These are phyloP conservation scores for Pseudodiploospora longispora DNA, from an alignment of 2,329 filamentous ascomycete species.

Conservation along the genomic window DNA sequence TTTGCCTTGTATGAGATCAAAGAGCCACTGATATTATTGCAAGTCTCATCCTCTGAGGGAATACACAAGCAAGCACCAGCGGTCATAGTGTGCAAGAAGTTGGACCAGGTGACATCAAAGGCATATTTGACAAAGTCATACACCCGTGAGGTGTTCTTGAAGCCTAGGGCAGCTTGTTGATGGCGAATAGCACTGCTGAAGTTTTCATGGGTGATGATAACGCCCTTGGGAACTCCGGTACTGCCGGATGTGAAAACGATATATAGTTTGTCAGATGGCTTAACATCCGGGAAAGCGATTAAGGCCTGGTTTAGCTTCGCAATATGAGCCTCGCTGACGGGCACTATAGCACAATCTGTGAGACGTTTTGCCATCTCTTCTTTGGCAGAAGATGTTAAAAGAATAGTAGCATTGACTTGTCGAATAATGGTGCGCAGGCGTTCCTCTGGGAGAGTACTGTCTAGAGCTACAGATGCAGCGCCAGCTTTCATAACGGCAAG, in stretches of 20 bases:
- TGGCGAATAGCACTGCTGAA: constrained; percentile 10
- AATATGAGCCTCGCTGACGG: too few relatives aligned
- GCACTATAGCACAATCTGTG: neutral
- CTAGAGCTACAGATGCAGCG: constrained; percentile 18
- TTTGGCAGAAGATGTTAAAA: constrained; percentile 3
- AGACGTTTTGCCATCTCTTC: neutral
- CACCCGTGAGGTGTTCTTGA: constrained; percentile 1
- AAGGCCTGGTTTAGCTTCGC: neutral
- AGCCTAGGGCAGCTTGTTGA: constrained; percentile 2
- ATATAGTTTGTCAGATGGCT: constrained; percentile 9
- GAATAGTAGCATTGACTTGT: constrained; percentile 1
- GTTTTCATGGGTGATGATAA: constrained; percentile 24
- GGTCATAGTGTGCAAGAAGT: constrained; percentile 9
- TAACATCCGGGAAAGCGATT: constrained; percentile 6
- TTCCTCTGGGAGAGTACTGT: constrained; percentile 14
- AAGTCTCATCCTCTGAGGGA: constrained; percentile 9
- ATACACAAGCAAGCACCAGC: constrained; percentile 11
- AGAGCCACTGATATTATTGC: neutral
- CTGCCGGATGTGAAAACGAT: constrained; percentile 47
- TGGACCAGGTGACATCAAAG: constrained; percentile 12
- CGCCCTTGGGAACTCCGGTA: constrained; percentile 43
- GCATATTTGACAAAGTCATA: constrained; percentile 10
- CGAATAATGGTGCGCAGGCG: constrained; percentile 10
- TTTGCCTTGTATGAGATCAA: neutral
- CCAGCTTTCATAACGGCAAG: constrained; percentile 21